Base-by-base conservation (phyloP, 2,329 filamentous ascomycete species). In the Colletotrichum melonis region DNA sequence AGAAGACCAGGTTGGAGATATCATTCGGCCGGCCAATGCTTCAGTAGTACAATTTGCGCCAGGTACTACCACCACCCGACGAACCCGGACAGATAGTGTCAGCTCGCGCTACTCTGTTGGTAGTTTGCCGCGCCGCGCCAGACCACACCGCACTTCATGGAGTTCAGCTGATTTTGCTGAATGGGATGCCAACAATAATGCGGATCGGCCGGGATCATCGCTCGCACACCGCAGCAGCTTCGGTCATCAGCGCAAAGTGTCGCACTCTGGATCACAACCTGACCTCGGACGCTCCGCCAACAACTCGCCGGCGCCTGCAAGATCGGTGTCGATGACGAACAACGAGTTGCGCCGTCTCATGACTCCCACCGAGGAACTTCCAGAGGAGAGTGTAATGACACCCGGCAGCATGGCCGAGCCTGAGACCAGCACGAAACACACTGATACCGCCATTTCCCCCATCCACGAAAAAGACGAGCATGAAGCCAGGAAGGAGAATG, bases 71-170 rank as follows among this genome's bases (percentile, higher is more conserved):
- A 67, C 63, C 11, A 78, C 73, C 58, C 81, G 81, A 52, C 78
- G 79, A 8, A 84, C 80, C 74, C 84, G 86, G 59, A 80, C 86
- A 28, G 83, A 84, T 75, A 89, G 87, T 74, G 81, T 85, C 75
- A 81, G 81, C 73, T 86, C 85, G 75, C 79, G 85, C 74, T 80
- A 84, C 76, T 84, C 84, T 55, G 80, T 84, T 75, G 80, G 81
- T 26, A 89, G 84, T 72, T 79, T 90, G 5, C 87, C 88, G 24
- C 86, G 86, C 11, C 85, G 83, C 2, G 86, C 86, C n/a, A 84
- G 87, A 16, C 81, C 82, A 0, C 86, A 89, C 70, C 83, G 87
- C 55, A 81, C 82, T 4, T 88, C 86, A 12, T 90, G 88, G 88
- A 89, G 84, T 75, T 84, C 87, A 6, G 84, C 83, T 28, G 87